Base-by-base conservation (phyloP, 371 early-diverging fungal species). In the Gilbertella persicaria region DNA sequence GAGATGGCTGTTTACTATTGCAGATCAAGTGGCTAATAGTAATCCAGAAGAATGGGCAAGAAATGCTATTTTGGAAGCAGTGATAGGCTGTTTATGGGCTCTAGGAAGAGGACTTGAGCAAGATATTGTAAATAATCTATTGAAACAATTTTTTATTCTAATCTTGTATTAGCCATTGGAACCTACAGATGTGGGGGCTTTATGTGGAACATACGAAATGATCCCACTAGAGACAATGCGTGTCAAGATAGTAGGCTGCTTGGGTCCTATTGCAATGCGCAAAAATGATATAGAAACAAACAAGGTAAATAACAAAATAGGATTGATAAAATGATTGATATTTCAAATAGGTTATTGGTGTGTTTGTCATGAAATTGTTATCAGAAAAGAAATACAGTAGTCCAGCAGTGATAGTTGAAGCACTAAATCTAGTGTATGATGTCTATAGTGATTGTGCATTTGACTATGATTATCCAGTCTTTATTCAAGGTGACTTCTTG, bases 381-480 rank as follows among this genome's bases (percentile, higher is more conserved):
- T 56, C 74, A 17, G 60, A 72, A 21, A 52, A 44, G 17, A 49
- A 53, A 10, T 50, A 66, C 20, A 66, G 71, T 3, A 29, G 75
- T 4, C 38, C 75, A 2, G 84, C 83, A 17, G 74, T 84, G 13
- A 66, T 78, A 4, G 62, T 87, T 0, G 95, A 93, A 60, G 87
- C 86, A 0, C 59, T 96, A 58, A 89, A 95, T 53, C 85, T 86
- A 28, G 64, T 96, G 19, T 95, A 78, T 62, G 96, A 95, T 58
- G 83, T 95, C 4, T 96, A 95, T 66, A 84, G 84, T 28, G 97
- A 96, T 59, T 79, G 69, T 35, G 79, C 65, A 14, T 94, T 82
- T 64, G 93, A 92, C 49, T 95, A 95, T 60, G 94, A 96, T 62
- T 60, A 53, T 35, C 89, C 90, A 0, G 92, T 93, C 0, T 95